A percentile compares a stretch with the other conserved stretches of the same genome.
Conservation (phyloP, 1,139 yeast genomes). For the Blastobotrys persicus region DNA sequence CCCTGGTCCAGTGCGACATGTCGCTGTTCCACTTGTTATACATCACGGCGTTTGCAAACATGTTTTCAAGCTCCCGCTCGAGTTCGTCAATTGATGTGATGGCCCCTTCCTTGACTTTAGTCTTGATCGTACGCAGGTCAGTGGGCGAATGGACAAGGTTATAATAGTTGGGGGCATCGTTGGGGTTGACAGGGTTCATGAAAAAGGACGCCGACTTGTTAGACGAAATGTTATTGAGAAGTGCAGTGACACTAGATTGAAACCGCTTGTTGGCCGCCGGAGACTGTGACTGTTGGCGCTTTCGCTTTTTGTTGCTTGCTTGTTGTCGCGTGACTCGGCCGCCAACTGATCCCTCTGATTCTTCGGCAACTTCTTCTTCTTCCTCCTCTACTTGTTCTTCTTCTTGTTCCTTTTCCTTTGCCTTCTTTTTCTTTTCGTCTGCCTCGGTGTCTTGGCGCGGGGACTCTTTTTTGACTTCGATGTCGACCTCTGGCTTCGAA, state of each 20-base stretch:
- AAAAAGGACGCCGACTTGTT: slow-evolving; percentile 76
- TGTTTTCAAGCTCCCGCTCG: slow-evolving; percentile 66
- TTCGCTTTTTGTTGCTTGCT: slow-evolving; percentile 22
- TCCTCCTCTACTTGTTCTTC: slow-evolving; percentile 5
- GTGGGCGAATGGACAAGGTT: slow-evolving; percentile 61
- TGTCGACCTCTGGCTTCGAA: too few relatives aligned
- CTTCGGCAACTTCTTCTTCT: slow-evolving; percentile 11
- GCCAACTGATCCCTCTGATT: slow-evolving; percentile 14
- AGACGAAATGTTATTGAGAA: slow-evolving; percentile 62
- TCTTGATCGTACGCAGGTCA: slow-evolving; percentile 62
- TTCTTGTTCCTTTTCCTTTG: slow-evolving; percentile 1
- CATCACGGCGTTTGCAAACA: slow-evolving; percentile 86
- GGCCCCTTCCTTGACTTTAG: slow-evolving; percentile 56
- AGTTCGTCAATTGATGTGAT: slow-evolving; percentile 51
- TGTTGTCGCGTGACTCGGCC: slow-evolving; percentile 21
- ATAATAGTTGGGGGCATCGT: slow-evolving; percentile 69
- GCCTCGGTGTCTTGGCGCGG: slow-evolving; percentile 19
- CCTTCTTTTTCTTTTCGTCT: not conserved
- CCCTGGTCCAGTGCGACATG: slow-evolving; percentile 58
- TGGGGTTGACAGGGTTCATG: slow-evolving; percentile 61
- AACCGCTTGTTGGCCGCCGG: slow-evolving; percentile 29
- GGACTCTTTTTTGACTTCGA: slow-evolving; percentile 10
- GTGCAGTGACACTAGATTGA: slow-evolving; percentile 42
- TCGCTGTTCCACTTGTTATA: slow-evolving; percentile 68
- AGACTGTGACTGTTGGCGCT: slow-evolving; percentile 24